Conservation (phyloP, 371 early-diverging fungal genomes). For the Mucor circinelloides region DNA sequence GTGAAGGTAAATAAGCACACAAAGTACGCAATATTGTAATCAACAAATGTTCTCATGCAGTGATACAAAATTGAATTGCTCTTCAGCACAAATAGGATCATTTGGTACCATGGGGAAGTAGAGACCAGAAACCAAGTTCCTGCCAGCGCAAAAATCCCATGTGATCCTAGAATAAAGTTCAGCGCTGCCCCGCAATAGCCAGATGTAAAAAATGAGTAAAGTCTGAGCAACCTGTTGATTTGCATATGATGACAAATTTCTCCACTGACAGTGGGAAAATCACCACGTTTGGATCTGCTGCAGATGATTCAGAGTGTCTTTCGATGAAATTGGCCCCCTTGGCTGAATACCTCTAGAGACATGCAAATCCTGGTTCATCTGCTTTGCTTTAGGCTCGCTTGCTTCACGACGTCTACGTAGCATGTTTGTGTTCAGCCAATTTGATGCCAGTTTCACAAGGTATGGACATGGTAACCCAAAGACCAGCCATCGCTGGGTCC, state of each 20-base stretch:
- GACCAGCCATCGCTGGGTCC: conserved; percentile 1
- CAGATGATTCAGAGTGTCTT: not conserved
- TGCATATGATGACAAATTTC: not conserved
- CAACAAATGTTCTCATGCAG: not conserved
- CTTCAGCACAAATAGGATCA: not conserved
- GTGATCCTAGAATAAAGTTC: not conserved
- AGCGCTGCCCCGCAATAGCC: not conserved
- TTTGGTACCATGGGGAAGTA: not conserved
- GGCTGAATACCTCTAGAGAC: not conserved
- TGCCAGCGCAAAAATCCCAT: not conserved
- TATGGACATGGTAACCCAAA: conserved; percentile 5
- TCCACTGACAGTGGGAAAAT: not conserved
- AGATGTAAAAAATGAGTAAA: not conserved
- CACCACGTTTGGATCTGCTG: not conserved
- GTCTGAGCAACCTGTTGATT: not conserved
- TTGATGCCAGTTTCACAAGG: not conserved
- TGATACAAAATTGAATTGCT: not conserved
- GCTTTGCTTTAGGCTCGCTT: not conserved
- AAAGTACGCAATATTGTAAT: not conserved
- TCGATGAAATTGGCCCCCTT: not conserved
- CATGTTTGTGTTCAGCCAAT: not conserved
- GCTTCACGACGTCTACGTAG: not conserved
- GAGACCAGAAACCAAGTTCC: not conserved
- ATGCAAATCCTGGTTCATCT: not conserved
- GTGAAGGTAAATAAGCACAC: not conserved